phyloP scores from a whole-genome alignment of 768 basidiomycete genomes.

The Filobasidium floriforme region DNA sequence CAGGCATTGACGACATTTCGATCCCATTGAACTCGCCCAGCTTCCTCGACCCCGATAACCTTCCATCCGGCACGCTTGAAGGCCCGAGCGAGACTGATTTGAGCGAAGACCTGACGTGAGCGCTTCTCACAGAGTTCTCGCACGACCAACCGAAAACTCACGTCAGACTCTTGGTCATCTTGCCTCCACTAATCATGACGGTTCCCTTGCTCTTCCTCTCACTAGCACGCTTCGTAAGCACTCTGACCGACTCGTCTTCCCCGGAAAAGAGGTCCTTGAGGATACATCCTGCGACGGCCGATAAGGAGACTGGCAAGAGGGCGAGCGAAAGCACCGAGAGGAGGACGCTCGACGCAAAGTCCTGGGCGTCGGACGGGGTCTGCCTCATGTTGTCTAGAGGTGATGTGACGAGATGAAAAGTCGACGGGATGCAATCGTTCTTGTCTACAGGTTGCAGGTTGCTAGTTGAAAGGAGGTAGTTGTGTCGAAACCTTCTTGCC shows the following conservation, averaged over 20 bases:
- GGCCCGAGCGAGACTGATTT: constrained; percentile 32
- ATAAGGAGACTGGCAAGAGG: constrained; percentile 29
- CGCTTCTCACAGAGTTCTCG: not conserved
- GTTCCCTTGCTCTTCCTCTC: constrained; percentile 25
- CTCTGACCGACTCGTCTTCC: constrained; percentile 9
- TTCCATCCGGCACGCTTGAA: constrained; percentile 41
- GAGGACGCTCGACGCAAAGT: constrained; percentile 18
- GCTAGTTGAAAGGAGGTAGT: no score
- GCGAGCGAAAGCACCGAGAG: constrained; percentile 26
- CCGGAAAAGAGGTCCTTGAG: constrained; percentile 18
- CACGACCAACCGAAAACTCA: constrained; percentile 21
- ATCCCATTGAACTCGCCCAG: constrained; percentile 24
- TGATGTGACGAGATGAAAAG: not conserved
- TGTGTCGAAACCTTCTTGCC: no score
- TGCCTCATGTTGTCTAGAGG: not conserved
- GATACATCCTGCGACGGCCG: constrained; percentile 29
- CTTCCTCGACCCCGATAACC: constrained; percentile 40
- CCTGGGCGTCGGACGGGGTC: constrained; percentile 14
- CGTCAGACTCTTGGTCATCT: constrained; percentile 40
- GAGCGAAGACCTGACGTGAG: not conserved
- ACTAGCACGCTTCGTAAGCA: constrained; percentile 5
- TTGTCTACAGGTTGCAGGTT: no score
- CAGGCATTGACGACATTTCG: no score
- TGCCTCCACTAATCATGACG: constrained; percentile 39
- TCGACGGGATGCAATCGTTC: no score